Evolutionary conservation across 2,329 filamentous ascomycete genomes (phyloP), one percentile per base, ranked within the genome.

Genomic region (Rhinocladiella similis): DNA sequence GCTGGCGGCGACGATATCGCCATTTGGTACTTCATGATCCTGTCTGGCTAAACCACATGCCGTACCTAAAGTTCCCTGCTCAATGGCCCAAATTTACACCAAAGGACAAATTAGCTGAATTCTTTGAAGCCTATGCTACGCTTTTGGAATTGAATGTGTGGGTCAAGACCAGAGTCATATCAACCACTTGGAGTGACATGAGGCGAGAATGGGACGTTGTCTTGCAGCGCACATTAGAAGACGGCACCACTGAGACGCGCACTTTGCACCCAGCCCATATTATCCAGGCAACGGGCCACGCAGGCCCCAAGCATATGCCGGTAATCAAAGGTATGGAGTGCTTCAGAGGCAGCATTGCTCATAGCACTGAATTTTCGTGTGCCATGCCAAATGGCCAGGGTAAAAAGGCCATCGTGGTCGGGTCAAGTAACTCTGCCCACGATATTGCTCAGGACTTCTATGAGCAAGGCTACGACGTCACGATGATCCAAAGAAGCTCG

Each of bases 251-350:
- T 0, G 77, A 83, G 60, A 78, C 72, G 1, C 77, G 83, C n/a
- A 83, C 77, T 0, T 70, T 89, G 35, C 77, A 81, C 36, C 86
- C 86, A 0, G 79, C 75, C 3, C 86, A 89, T 59, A 69, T 89
- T 20, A 78, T 89, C 41, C 83, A 87, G 63, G 83, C 84, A 1
- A 89, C 86, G 0, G 86, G 86, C 0, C 85, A 87, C 64, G 84
- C 83, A 0, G 87, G 87, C 1, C 83, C 87, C 69, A 85, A 81
- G 20, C 75, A 82, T 53, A 68, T 83, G 5, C 78, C 67, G 0
- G 58, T 66, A 1, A 83, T 75, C 72, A 78, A 67, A 54, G 78
- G 67, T 49, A 74, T 81, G 9, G 76, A 80, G 0, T 68, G 63
- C 0, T 89, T 89, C 72, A 71, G 79, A 56, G 86, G 87, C 0